phyloP scores from a whole-genome alignment of 2,329 filamentous ascomycete genomes.

The Apiospora hydei region DNA sequence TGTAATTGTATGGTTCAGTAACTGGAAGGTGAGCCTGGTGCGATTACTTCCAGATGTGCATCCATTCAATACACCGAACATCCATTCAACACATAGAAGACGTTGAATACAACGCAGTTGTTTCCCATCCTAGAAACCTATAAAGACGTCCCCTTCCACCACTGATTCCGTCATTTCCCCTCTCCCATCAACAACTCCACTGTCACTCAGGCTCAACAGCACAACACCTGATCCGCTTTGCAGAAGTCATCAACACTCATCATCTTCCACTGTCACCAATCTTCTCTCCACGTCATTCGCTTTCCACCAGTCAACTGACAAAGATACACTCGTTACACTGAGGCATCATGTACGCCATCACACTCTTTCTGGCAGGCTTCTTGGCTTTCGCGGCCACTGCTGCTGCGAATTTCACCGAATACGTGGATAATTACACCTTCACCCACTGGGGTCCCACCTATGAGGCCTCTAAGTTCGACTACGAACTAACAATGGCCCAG shows the following conservation, averaged over 20 bases:
- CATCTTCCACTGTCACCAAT: neutral
- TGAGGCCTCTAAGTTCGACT: constrained; percentile 29
- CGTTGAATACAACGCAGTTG: neutral
- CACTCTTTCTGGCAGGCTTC: neutral
- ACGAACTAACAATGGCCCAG: constrained; percentile 30
- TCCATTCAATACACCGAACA: neutral
- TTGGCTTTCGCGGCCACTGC: neutral
- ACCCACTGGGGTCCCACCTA: constrained; percentile 30
- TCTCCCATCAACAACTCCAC: neutral
- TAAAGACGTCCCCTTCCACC: neutral
- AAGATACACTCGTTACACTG: neutral
- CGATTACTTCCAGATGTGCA: neutral
- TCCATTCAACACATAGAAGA: neutral
- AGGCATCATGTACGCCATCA: neutral
- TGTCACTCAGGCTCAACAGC: neutral
- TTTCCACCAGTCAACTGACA: neutral
- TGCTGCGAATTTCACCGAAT: constrained; percentile 23
- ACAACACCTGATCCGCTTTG: neutral
- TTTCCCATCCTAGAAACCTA: neutral
- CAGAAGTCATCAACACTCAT: too few species aligned
- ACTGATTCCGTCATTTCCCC: neutral
- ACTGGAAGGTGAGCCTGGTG: too few species aligned
- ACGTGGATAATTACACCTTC: constrained; percentile 30
- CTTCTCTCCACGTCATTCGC: neutral
- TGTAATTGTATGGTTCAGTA: too few species aligned